These are phyloP conservation scores for Cucurbita maxima DNA, from an alignment of 306 rosid species.

Conservation along the genomic window DNA sequence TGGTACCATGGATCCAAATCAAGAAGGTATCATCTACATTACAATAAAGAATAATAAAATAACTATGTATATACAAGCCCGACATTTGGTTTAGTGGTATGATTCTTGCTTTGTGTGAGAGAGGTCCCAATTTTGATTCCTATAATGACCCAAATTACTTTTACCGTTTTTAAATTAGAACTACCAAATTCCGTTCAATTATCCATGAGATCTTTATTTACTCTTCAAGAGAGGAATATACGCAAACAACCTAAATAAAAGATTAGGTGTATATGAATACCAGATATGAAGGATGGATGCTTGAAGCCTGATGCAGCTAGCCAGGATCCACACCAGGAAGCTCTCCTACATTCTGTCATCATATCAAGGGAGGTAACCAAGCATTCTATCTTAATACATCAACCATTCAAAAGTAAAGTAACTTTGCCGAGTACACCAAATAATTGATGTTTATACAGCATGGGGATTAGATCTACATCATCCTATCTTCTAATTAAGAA, in stretches of 20 bases:
- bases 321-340: background rate
- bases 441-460: background rate
- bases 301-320: background rate
- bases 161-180: background rate
- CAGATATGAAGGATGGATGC: background rate
- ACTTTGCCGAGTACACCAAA: background rate
- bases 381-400: background rate
- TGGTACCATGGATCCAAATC: background rate
- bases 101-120: constrained; percentile 2
- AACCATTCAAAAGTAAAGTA: background rate
- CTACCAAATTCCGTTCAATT: background rate
- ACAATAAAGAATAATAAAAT: background rate
- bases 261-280: background rate
- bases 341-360: background rate
- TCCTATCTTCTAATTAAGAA: background rate
- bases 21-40: background rate
- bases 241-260: background rate
- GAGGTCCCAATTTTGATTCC: background rate
- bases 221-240: background rate
- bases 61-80: background rate
- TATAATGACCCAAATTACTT: background rate
- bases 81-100: constrained; percentile 8
- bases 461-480: background rate
- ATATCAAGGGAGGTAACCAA: background rate
- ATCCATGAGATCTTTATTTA: background rate